Percentiles rank a stretch among this genome's conserved stretches.
Evolutionary conservation across 1,284 basidiomycete species (phyloP).

Genomic region (Ustilago trichophora): DNA sequence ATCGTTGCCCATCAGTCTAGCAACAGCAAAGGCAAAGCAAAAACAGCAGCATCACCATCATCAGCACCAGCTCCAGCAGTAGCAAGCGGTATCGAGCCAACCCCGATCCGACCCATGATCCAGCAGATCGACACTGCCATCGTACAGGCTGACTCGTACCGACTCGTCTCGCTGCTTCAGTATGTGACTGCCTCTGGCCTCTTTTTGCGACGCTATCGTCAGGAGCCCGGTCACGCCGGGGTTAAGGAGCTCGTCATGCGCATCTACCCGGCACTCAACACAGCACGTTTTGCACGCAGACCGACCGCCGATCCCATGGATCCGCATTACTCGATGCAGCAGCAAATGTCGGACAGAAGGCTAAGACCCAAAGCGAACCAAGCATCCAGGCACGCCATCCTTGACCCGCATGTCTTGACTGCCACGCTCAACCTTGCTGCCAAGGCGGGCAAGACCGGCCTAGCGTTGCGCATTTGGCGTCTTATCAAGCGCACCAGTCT

Average conservation of each 20-base stretch:
- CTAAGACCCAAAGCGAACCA: constrained; percentile 27
- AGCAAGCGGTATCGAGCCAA: neutral
- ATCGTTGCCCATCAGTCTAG: neutral
- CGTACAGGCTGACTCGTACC: constrained; percentile 28
- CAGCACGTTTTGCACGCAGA: constrained; percentile 8
- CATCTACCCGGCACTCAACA: constrained; percentile 43
- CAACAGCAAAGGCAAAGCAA: neutral
- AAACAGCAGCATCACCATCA: neutral
- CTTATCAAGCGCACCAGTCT: constrained; percentile 48
- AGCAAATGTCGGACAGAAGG: neutral
- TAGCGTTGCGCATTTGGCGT: constrained; percentile 52
- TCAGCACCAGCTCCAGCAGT: neutral
- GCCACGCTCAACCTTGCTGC: constrained; percentile 48
- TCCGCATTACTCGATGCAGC: neutral
- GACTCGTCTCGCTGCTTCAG: constrained; percentile 35
- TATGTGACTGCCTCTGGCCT: constrained; percentile 30
- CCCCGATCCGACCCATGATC: constrained; percentile 15
- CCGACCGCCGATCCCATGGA: neutral
- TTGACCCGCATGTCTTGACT: constrained; percentile 43
- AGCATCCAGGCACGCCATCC: constrained; percentile 32
- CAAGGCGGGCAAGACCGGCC: constrained; percentile 39
- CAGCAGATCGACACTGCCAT: constrained; percentile 38
- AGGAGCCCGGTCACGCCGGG: constrained; percentile 32
- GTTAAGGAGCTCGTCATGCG: constrained; percentile 37
- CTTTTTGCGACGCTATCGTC: constrained; percentile 25